phyloP scores from a whole-genome alignment of 2,329 filamentous ascomycete species.

The Venturia oleaginea region DNA sequence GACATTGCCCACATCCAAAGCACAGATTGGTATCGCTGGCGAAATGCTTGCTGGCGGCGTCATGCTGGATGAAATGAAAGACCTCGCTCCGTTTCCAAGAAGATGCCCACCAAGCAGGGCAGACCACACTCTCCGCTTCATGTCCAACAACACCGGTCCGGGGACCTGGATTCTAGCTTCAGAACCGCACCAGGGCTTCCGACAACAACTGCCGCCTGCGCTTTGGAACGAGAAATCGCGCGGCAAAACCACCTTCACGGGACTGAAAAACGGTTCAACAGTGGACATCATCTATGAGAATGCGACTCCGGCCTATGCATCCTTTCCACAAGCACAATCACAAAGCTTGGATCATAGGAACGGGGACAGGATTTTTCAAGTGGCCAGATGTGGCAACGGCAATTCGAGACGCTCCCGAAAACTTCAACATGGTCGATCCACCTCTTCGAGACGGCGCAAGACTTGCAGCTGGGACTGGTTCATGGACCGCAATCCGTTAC shows the following conservation, averaged over 20 bases:
- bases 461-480: slow-evolving; percentile 13
- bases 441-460: slow-evolving; percentile 16
- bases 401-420: slow-evolving; percentile 14
- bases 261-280: slow-evolving; percentile 18
- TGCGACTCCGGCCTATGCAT: slow-evolving; percentile 19
- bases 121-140: slow-evolving; percentile 13
- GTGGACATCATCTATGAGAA: slow-evolving; percentile 23
- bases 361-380: slow-evolving; percentile 20
- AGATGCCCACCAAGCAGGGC: slow-evolving; percentile 25
- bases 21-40: neutral
- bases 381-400: slow-evolving; percentile 19
- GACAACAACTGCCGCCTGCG: slow-evolving; percentile 21
- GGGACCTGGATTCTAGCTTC: slow-evolving; percentile 24
- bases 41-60: neutral
- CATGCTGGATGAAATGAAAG: neutral
- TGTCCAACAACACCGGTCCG: slow-evolving; percentile 3
- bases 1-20: slow-evolving; percentile 1
- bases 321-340: slow-evolving; percentile 24
- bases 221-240: slow-evolving; percentile 21
- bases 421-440: slow-evolving; percentile 17
- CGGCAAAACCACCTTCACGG: slow-evolving; percentile 26
- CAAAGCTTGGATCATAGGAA: slow-evolving; percentile 21
- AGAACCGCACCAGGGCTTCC: slow-evolving; percentile 20
- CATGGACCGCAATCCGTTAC: slow-evolving; percentile 18
- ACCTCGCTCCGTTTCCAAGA: slow-evolving; percentile 18